Evolutionary conservation across 495 filamentous ascomycete genomes (phyloP).

Genomic region (Lasiosphaeris hirsuta): DNA sequence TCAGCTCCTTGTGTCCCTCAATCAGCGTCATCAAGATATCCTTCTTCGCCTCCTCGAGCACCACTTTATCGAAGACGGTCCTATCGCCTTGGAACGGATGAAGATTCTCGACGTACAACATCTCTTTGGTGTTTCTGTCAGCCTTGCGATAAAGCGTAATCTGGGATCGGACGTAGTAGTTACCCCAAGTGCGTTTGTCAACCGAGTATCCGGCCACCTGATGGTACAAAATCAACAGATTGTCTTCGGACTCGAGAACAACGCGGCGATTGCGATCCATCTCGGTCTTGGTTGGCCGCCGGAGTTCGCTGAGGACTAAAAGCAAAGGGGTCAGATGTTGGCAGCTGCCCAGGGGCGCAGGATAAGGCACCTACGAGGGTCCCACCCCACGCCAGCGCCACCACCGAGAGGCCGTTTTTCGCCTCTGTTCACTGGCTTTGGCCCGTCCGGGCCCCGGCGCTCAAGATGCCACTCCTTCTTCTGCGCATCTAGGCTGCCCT

Average conservation of each 20-base stretch:
- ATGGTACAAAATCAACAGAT: slow-evolving; percentile 2
- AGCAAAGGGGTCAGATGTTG: no score
- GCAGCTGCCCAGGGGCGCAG: no score
- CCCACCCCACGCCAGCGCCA: no score
- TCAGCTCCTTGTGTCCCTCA: slow-evolving; percentile 4
- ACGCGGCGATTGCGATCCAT: slow-evolving; percentile 1
- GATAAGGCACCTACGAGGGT: no score
- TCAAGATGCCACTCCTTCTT: neutral
- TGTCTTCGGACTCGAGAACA: slow-evolving; percentile 8
- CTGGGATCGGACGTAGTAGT: neutral
- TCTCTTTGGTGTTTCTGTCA: neutral
- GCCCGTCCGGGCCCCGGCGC: no score
- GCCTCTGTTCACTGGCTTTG: no score
- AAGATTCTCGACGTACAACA: neutral
- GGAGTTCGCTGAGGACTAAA: no score
- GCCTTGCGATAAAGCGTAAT: neutral
- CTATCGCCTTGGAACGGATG: neutral
- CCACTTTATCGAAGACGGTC: slow-evolving; percentile 10
- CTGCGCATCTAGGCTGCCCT: neutral
- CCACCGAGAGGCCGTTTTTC: no score
- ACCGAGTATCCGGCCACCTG: slow-evolving; percentile 1
- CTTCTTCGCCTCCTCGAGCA: slow-evolving; percentile 14
- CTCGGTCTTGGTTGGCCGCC: slow-evolving; percentile 2
- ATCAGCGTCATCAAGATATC: slow-evolving; percentile 6
- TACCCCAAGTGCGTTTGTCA: slow-evolving; percentile 3